Conservation (phyloP, 2,329 filamentous ascomycete species). For the Venturia nashicola region DNA sequence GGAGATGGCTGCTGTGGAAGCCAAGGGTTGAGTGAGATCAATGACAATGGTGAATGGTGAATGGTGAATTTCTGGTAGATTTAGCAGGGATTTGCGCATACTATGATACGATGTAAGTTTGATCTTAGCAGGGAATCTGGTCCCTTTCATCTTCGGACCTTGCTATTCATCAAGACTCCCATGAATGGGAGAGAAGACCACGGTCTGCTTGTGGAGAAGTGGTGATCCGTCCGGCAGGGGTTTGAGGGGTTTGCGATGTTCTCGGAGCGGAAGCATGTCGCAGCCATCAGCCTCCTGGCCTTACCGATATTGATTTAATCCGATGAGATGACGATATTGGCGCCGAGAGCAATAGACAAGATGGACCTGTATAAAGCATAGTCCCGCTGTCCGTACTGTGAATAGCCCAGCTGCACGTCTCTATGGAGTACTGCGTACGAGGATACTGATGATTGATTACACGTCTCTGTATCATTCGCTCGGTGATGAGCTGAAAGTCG, state of each 20-base stretch:
- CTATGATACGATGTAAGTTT: too few relatives aligned
- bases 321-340: not conserved
- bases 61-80: too few relatives aligned
- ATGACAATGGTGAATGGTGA: too few relatives aligned
- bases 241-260: not conserved
- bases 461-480: not conserved
- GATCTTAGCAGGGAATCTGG: not conserved
- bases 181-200: not conserved
- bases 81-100: too few relatives aligned
- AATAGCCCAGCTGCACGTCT: not conserved
- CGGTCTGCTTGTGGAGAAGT: not conserved
- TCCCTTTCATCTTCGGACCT: not conserved
- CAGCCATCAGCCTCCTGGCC: not conserved
- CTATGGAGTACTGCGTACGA: not conserved
- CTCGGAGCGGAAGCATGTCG: not conserved
- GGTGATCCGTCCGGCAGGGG: not conserved
- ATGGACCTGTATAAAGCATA: not conserved
- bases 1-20: constrained; percentile 9
- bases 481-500: not conserved
- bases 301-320: not conserved
- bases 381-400: too few relatives aligned
- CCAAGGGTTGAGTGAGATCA: not conserved
- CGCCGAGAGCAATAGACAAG: not conserved
- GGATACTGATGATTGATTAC: not conserved
- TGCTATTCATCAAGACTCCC: not conserved